Conservation (phyloP, 306 rosid species). For the Begonia peltatifolia region DNA sequence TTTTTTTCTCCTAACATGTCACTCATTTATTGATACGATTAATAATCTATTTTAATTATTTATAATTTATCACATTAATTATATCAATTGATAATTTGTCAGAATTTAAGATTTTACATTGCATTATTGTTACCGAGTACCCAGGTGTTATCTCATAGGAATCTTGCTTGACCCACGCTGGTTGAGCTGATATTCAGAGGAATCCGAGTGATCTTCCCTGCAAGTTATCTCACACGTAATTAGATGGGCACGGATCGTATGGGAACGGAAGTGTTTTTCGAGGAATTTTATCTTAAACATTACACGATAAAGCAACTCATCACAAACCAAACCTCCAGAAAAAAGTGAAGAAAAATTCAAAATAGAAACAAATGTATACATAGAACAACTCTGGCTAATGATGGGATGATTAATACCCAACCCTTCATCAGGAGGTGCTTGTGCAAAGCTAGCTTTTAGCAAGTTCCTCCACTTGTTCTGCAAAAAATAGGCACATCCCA, state of each 20-base stretch:
- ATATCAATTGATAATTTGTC: no score
- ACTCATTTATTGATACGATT: no score
- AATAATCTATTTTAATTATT: no score
- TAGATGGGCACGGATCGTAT: constrained; percentile 64
- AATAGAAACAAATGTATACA: no score
- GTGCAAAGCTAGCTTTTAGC: constrained; percentile 76
- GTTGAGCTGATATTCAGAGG: constrained; percentile 40
- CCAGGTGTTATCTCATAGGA: constrained; percentile 18
- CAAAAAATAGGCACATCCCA: constrained; percentile 7
- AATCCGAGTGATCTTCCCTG: constrained; percentile 59
- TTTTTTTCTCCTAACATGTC: no score
- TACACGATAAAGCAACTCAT: not conserved
- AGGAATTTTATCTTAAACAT: constrained; percentile 40
- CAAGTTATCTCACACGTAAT: constrained; percentile 74
- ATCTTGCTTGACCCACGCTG: constrained; percentile 19
- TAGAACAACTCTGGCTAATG: not conserved
- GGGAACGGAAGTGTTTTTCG: constrained; percentile 64
- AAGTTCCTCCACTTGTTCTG: constrained; percentile 99
- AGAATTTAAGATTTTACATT: no score
- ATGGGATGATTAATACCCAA: constrained; percentile 21
- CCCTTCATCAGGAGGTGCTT: constrained; percentile 64
- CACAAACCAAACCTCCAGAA: no score
- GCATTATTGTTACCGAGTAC: no score
- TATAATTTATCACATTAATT: no score
- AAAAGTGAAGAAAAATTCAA: no score